Evolutionary conservation across 352 stramenopile genomes (phyloP).

Genomic region (Detonula confervacea): DNA sequence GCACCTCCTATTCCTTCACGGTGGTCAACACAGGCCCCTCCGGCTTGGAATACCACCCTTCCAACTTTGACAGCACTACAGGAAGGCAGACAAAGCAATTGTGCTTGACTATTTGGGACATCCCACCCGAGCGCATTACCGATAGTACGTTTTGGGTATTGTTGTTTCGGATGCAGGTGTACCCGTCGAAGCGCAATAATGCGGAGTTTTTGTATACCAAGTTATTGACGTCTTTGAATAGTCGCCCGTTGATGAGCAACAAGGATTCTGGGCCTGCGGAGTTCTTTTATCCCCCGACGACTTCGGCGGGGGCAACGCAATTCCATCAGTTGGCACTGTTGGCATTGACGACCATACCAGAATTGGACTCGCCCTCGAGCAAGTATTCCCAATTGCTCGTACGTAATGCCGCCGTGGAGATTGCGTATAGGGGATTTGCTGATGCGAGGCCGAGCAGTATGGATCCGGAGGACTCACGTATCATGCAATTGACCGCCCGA

Average conservation of each 20-base stretch:
- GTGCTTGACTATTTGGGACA: slow-evolving; percentile 82
- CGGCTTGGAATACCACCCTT: slow-evolving; percentile 84
- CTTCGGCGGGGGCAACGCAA: slow-evolving; percentile 50
- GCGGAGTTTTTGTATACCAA: slow-evolving; percentile 83
- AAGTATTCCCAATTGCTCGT: slow-evolving; percentile 78
- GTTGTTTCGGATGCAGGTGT: slow-evolving; percentile 86
- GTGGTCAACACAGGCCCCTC: slow-evolving; percentile 83
- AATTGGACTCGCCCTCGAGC: slow-evolving; percentile 49
- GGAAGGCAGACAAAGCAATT: slow-evolving; percentile 84
- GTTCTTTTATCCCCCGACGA: slow-evolving; percentile 79
- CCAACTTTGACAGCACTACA: slow-evolving; percentile 79
- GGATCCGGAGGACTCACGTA: slow-evolving; percentile 85
- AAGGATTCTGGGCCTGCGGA: slow-evolving; percentile 75
- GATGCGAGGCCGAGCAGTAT: slow-evolving; percentile 70
- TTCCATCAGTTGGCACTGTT: slow-evolving; percentile 80
- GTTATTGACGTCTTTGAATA: slow-evolving; percentile 82
- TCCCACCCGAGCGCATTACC: slow-evolving; percentile 70
- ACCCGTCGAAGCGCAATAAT: slow-evolving; percentile 81
- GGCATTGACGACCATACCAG: slow-evolving; percentile 73
- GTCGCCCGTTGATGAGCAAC: slow-evolving; percentile 73
- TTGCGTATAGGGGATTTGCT: slow-evolving; percentile 77
- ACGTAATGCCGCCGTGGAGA: slow-evolving; percentile 80
- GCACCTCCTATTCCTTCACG: slow-evolving; percentile 78
- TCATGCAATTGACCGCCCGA: slow-evolving; percentile 80
- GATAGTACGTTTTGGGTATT: slow-evolving; percentile 86